Evolutionary conservation across 345 rosid genomes (phyloP).

Genomic region (Eucalyptus curtisii): DNA sequence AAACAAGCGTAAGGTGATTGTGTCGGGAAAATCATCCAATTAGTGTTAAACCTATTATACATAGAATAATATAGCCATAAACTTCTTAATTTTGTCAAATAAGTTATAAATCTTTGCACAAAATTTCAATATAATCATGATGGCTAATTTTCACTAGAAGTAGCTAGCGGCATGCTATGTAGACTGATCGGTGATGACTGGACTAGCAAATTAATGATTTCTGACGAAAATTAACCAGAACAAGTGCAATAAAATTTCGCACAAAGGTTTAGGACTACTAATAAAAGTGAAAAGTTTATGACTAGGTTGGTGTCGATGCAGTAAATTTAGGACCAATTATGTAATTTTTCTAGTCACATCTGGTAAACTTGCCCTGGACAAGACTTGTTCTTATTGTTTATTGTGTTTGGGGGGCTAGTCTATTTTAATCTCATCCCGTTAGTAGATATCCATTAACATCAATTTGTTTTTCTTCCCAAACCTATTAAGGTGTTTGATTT

Average conservation of each 20-base stretch:
- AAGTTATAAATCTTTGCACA: too few species aligned
- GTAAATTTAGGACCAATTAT: too few species aligned
- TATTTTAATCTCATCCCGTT: not conserved
- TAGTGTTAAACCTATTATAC: too few species aligned
- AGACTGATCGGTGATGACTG: fast-evolving
- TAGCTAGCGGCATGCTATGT: not conserved
- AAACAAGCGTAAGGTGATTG: not conserved
- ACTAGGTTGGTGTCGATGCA: too few species aligned
- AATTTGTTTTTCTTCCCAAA: not conserved
- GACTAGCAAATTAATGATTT: too few species aligned
- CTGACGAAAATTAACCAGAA: too few species aligned
- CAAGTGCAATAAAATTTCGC: too few species aligned
- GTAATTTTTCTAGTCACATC: not conserved
- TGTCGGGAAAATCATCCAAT: not conserved
- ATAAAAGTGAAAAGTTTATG: not conserved
- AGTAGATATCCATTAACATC: not conserved
- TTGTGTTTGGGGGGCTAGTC: not conserved
- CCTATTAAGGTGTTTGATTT: not conserved
- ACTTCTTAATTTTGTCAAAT: not conserved
- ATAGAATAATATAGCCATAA: too few species aligned
- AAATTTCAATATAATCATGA: not conserved
- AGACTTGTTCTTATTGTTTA: not conserved
- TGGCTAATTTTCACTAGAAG: not conserved
- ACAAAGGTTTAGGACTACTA: not conserved
- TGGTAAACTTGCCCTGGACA: not conserved